Percentiles rank a stretch among this genome's conserved stretches.
These are phyloP conservation scores for Cladobotryum protrusum DNA, from an alignment of 2,329 filamentous ascomycete species.

Conservation along the genomic window DNA sequence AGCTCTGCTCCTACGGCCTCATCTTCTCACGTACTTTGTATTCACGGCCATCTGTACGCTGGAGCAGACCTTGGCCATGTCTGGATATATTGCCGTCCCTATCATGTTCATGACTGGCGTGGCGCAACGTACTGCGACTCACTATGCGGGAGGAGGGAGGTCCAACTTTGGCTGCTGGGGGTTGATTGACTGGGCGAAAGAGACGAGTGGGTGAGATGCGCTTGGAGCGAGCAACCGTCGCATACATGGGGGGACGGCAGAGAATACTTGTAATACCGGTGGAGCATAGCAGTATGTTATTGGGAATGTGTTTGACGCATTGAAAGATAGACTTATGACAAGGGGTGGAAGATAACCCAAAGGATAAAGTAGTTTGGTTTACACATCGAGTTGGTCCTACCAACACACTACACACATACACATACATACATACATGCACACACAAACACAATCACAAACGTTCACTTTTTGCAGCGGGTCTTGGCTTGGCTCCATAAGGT, in stretches of 20 bases:
- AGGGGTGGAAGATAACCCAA: conserved; percentile 16
- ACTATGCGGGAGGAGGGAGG: conserved; percentile 44
- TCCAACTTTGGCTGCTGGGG: conserved; percentile 60
- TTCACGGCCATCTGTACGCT: conserved; percentile 56
- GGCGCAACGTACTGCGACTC: conserved; percentile 32
- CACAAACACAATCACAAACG: too few species aligned
- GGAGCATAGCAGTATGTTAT: conserved; percentile 29
- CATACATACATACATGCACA: too few species aligned
- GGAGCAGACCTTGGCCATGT: conserved; percentile 61
- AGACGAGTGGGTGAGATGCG: conserved; percentile 47
- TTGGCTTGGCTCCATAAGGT: too few species aligned
- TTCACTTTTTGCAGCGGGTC: too few species aligned
- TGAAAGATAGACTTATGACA: conserved; percentile 22
- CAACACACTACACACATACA: too few species aligned
- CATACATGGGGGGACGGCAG: conserved; percentile 36
- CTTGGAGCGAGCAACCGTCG: conserved; percentile 52
- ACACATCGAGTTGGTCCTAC: too few species aligned
- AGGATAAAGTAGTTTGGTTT: too few species aligned
- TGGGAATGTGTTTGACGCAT: conserved; percentile 26
- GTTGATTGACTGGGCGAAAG: conserved; percentile 55
- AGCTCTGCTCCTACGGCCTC: conserved; percentile 57
- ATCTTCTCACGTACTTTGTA: conserved; percentile 66
- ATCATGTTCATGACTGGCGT: conserved; percentile 49
- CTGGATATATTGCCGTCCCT: conserved; percentile 57
- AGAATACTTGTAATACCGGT: conserved; percentile 26